A percentile compares a stretch with the other conserved stretches of the same genome.
Conservation (phyloP, 1,139 yeast species). For the Candida sp. region DNA sequence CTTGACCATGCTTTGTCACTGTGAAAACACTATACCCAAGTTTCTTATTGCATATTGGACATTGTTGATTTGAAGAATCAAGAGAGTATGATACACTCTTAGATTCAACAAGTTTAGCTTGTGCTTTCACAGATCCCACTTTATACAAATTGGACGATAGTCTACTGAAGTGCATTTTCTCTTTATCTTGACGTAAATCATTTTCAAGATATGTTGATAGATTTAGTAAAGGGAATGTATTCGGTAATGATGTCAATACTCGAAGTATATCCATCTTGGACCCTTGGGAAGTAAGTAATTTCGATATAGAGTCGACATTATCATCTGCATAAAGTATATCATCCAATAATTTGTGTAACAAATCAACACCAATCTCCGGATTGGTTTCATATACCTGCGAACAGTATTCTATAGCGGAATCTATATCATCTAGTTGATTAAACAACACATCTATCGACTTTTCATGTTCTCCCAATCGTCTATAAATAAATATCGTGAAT, state of each 20-base stretch:
- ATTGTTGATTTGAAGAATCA: conserved; percentile 38
- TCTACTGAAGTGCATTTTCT: conserved; percentile 22
- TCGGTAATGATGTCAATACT: conserved; percentile 52
- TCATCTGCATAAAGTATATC: conserved; percentile 33
- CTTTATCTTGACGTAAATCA: conserved; percentile 37
- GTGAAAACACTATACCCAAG: conserved; percentile 65
- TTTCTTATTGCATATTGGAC: conserved; percentile 58
- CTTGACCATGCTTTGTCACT: conserved; percentile 45
- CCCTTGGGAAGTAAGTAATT: conserved; percentile 47
- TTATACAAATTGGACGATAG: conserved; percentile 32
- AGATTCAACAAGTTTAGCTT: conserved; percentile 32
- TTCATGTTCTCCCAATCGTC: conserved; percentile 58
- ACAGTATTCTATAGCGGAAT: conserved; percentile 60
- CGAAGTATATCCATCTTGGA: conserved; percentile 49
- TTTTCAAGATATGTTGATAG: conserved; percentile 44
- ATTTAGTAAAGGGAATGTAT: conserved; percentile 40
- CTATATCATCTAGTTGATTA: conserved; percentile 54
- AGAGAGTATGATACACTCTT: conserved; percentile 34
- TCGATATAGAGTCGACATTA: conserved; percentile 36
- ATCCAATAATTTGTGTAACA: conserved; percentile 36
- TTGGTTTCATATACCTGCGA: conserved; percentile 36
- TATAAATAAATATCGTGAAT: conserved; percentile 57
- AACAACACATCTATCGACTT: conserved; percentile 64
- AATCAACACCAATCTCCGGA: conserved; percentile 33
- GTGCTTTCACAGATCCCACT: conserved; percentile 32